Evolutionary conservation across 2,329 filamentous ascomycete species (phyloP), one percentile per base, ranked within the genome.

Genomic region (Metarhizium humberi): DNA sequence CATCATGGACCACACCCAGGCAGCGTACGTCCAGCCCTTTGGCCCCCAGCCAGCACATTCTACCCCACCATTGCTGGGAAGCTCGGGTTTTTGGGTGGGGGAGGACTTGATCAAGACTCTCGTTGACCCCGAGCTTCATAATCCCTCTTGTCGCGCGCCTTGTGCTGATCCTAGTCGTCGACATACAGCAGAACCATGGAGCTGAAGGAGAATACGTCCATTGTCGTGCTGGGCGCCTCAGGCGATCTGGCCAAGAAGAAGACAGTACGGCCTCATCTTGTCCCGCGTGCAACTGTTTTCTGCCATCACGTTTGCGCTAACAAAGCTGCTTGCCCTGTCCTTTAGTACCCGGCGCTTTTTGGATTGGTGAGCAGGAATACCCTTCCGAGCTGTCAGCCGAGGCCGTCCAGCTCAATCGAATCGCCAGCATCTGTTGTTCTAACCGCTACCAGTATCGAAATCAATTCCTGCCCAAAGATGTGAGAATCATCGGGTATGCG

Each of bases 241-340:
- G 94, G 94, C 67, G 94, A 99, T 80, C 78, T 99, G 63, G 94
- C 94, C 52, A 99, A 99, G 83, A 99, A 99, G 87, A 99, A 99
- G 86, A 99, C 94, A 49, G 91, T 95, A 76, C 71, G 84, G 55
- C 55, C 50, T 55, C 52, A 52, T 49, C 45, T 58, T 56, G 46
- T 55, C 53, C 55, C 52, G 55, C 59, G 6, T 8, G 42, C 6
- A 18, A 56, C 54, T 57, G 50, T 57, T 16, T 48, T 16, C 34
- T 50, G 32, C 16, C 20, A 29, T 38, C 5, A 6, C 6, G 43
- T 50, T 18, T 58, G 52, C 56, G 60, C 63, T 65, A 60, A 66
- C 59, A 51, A 61, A 55, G 55, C 51, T 57, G 54, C 50, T 54
- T 53, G 46, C 32, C 53, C 38, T 49, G 42, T 49, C 38, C 42